phyloP scores from a whole-genome alignment of 2,329 filamentous ascomycete species.

The Mycosphaerella sp. region DNA sequence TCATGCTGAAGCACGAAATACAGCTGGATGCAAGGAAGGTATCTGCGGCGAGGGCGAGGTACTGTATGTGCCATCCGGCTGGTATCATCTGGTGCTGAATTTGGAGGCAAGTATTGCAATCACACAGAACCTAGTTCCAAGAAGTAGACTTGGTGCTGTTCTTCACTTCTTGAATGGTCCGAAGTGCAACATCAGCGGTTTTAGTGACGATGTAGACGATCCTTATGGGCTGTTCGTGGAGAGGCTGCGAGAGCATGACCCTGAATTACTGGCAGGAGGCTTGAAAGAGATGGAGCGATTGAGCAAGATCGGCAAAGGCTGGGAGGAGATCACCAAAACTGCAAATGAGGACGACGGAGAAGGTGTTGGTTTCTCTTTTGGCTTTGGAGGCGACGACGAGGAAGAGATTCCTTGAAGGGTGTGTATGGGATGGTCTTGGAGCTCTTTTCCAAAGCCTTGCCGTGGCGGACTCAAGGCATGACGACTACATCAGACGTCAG shows the following conservation, averaged over 20 bases:
- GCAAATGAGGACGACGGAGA: constrained; percentile 41
- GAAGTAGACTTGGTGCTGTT: constrained; percentile 65
- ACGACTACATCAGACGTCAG: background rate
- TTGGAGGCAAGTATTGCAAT: constrained; percentile 77
- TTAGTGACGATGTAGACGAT: constrained; percentile 63
- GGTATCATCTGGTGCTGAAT: constrained; percentile 97
- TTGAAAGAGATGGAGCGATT: constrained; percentile 60
- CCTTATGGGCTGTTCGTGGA: constrained; percentile 70
- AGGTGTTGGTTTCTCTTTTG: constrained; percentile 56
- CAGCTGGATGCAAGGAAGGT: constrained; percentile 74
- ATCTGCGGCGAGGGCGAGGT: constrained; percentile 81
- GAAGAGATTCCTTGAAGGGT: constrained; percentile 27
- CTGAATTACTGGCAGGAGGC: constrained; percentile 61
- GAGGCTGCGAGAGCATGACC: constrained; percentile 57
- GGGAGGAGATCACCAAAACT: constrained; percentile 69
- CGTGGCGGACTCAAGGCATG: background rate
- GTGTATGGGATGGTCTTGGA: background rate
- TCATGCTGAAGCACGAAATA: constrained; percentile 70
- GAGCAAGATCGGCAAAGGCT: constrained; percentile 66
- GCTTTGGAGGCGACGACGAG: constrained; percentile 52
- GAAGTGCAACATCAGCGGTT: constrained; percentile 80
- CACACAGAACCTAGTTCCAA: constrained; percentile 91
- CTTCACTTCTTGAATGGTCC: constrained; percentile 76
- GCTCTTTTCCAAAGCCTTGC: background rate
- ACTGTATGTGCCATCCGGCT: constrained; percentile 84